Percentiles rank a stretch among this genome's conserved stretches.
Conservation (phyloP, 164 flowering plant species). For the Platanus orientalis region DNA sequence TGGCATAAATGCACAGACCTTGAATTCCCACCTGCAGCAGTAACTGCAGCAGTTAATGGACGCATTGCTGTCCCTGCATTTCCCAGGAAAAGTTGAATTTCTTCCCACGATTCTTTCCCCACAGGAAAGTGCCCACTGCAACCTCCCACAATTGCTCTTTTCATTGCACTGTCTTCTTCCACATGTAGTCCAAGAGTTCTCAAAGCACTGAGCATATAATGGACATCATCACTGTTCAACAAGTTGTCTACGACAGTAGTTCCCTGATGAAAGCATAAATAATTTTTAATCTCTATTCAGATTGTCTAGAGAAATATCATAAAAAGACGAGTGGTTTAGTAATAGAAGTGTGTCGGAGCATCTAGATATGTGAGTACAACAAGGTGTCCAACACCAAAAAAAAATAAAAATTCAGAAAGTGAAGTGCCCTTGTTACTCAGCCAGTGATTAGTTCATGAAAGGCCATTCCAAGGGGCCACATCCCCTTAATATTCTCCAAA, state of each 20-base stretch:
- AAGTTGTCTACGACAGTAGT: slow-evolving; percentile 92
- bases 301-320: too few relatives aligned
- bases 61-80: slow-evolving; percentile 99
- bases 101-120: slow-evolving; percentile 50
- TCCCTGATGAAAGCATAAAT: slow-evolving; percentile 42
- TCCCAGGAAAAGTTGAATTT: slow-evolving; percentile 86
- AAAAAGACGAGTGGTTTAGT: too few relatives aligned
- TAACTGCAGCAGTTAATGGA: slow-evolving; percentile 94
- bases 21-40: slow-evolving; percentile 92
- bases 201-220: slow-evolving; percentile 87
- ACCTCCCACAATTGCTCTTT: slow-evolving; percentile 71
- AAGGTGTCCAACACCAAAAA: too few relatives aligned
- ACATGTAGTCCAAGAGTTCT: slow-evolving; percentile 68
- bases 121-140: slow-evolving; percentile 82
- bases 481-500: too few relatives aligned
- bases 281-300: neutral
- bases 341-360: too few relatives aligned
- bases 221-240: slow-evolving; percentile 82
- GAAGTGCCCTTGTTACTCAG: too few relatives aligned
- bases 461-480: too few relatives aligned
- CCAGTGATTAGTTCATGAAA: too few relatives aligned
- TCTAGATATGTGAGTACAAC: too few relatives aligned
- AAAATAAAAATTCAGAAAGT: too few relatives aligned
- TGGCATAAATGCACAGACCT: too few relatives aligned
- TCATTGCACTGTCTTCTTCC: slow-evolving; percentile 48